A percentile compares a stretch with the other conserved stretches of the same genome.
These are phyloP conservation scores for Phytopythium chamaehyphon DNA, from an alignment of 352 stramenopile species.

Conservation along the genomic window DNA sequence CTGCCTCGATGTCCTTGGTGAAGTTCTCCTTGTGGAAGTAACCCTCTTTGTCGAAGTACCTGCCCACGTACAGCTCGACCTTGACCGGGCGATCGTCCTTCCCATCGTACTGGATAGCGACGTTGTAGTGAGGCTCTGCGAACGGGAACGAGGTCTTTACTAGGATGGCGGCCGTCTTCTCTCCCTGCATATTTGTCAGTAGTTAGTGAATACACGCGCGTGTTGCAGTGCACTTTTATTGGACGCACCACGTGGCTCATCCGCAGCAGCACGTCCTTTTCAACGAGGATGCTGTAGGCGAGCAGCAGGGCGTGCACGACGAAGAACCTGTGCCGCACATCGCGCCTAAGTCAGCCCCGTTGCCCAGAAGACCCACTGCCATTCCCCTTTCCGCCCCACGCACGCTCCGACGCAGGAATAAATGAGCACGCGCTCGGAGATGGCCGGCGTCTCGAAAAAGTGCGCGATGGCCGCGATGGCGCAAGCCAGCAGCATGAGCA, in stretches of 20 bases:
- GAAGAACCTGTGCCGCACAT: conserved; percentile 56
- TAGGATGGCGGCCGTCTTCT: conserved; percentile 26
- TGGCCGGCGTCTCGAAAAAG: conserved; percentile 57
- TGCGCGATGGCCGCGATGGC: conserved; percentile 60
- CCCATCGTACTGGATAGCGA: conserved; percentile 47
- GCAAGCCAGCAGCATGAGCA: conserved; percentile 69
- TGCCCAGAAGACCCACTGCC: background rate
- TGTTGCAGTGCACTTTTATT: background rate
- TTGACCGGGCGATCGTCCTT: conserved; percentile 38
- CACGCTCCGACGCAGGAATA: conserved; percentile 67
- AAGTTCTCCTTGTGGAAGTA: conserved; percentile 82
- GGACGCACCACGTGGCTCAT: conserved; percentile 57
- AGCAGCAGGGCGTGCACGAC: conserved; percentile 71
- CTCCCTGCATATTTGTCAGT: background rate
- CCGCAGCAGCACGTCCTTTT: conserved; percentile 75
- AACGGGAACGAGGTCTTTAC: conserved; percentile 70
- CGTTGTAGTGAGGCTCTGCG: conserved; percentile 67
- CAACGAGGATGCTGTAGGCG: conserved; percentile 65
- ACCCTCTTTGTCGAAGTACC: conserved; percentile 84
- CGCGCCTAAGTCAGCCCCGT: background rate
- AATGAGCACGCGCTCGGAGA: conserved; percentile 64
- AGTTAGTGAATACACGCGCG: conserved; percentile 5
- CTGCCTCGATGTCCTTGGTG: conserved; percentile 53
- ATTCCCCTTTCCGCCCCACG: conserved; percentile 10
- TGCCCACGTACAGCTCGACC: conserved; percentile 74